phyloP scores from a whole-genome alignment of 371 early-diverging fungal genomes.

The Mucor lusitanicus region DNA sequence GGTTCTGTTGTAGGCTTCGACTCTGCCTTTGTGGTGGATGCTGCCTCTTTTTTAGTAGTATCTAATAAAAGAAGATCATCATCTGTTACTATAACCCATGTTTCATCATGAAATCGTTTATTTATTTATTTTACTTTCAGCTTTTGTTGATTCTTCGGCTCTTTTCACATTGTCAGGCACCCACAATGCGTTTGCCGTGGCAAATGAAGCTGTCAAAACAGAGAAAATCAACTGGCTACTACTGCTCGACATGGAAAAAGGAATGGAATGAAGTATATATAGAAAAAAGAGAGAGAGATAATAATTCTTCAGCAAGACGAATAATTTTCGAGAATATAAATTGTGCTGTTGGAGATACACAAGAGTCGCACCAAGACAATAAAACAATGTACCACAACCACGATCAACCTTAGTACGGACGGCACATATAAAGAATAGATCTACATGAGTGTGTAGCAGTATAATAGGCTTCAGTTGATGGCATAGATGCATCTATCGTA shows the following conservation, averaged over 20 bases:
- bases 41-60: background rate
- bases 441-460: background rate
- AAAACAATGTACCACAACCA: slow-evolving; percentile 1
- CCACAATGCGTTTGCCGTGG: slow-evolving; percentile 11
- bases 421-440: background rate
- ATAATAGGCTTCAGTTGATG: background rate
- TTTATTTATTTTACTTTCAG: background rate
- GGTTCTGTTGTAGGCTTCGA: background rate
- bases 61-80: background rate
- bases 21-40: background rate
- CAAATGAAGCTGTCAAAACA: background rate
- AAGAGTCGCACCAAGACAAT: background rate
- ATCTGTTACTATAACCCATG: background rate
- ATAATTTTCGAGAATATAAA: slow-evolving; percentile 1
- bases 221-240: background rate
- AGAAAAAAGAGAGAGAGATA: background rate
- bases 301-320: slow-evolving; percentile 1
- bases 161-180: slow-evolving; percentile 8
- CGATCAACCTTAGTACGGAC: background rate
- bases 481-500: background rate
- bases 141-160: background rate
- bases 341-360: background rate
- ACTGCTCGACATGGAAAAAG: background rate
- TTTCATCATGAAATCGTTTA: background rate
- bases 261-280: background rate